Base-by-base conservation (phyloP, 2,329 filamentous ascomycete species). In the Hymenoscyphus scutula region DNA sequence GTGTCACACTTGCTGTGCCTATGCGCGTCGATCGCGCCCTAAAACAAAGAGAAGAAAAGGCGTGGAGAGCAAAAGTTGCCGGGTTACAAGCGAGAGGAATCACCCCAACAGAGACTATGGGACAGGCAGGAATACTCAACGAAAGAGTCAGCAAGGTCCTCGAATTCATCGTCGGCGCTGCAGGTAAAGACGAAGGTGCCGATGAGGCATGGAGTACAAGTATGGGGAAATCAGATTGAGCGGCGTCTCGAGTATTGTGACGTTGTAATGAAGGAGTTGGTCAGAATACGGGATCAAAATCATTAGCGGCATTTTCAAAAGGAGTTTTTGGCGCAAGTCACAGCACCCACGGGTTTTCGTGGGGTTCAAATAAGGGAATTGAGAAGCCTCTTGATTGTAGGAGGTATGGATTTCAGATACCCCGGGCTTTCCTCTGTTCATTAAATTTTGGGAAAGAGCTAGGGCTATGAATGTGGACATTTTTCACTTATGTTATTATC, bases 1-100 rank as follows among this genome's bases (percentile, higher is more conserved):
- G 74, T 59, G 75, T 77, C 15, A 76, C 75, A 5, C 65, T 77
- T 8, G 76, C 76, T 1, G 74, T 77, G 11, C 76, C 76, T 2
- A 75, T 77, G 65, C 68, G 76, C 51, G 75, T 77, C 37, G 76
- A 77, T 64, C 70, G 76, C n/a, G 75, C 75, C 6, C 62, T 77
- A 37, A 75, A 72, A 62, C 68, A 72, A 60, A 70, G 72, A 55
- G 74, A 75, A 66, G 76, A 77, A 62, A 73, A 74, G 54, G 74
- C 74, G 34, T 76, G 73, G 71, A 71, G 72, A 41, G 75, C 74
- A 6, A 75, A 73, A 65, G 71, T 70, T 48, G 75, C 74, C 0
- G 75, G 75, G 3, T 69, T 74, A 58, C 73, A 75, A 58, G 74
- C 74, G 1, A 69, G 71, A 13, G 74, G 74, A 5, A 64, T 75